Conservation (phyloP, 1,139 yeast species). For the Protomyces pachydermus region DNA sequence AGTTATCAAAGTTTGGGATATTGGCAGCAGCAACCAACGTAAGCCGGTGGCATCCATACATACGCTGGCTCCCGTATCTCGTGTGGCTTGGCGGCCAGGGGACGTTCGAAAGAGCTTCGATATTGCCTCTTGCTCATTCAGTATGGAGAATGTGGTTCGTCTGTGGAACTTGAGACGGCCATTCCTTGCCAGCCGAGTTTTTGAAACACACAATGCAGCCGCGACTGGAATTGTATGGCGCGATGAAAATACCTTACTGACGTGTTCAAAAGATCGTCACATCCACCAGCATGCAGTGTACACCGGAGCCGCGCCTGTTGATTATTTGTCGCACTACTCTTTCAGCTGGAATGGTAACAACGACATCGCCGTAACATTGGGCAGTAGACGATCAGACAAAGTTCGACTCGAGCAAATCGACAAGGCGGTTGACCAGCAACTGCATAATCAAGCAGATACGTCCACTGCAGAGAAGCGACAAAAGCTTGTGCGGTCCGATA, state of each 20-base stretch:
- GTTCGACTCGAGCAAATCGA: neutral
- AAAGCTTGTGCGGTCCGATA: slow-evolving; percentile 39
- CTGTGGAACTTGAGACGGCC: slow-evolving; percentile 71
- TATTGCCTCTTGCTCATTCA: slow-evolving; percentile 67
- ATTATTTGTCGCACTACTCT: slow-evolving; percentile 51
- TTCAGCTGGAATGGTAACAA: slow-evolving; percentile 56
- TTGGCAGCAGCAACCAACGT: slow-evolving; percentile 44
- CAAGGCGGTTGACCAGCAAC: neutral
- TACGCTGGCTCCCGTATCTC: slow-evolving; percentile 71
- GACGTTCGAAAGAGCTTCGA: slow-evolving; percentile 40
- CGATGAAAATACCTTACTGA: slow-evolving; percentile 49
- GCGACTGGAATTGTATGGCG: slow-evolving; percentile 52
- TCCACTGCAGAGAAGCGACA: neutral
- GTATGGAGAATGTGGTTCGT: slow-evolving; percentile 66
- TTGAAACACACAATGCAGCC: slow-evolving; percentile 50
- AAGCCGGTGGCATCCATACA: slow-evolving; percentile 67
- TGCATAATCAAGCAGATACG: neutral
- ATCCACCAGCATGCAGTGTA: slow-evolving; percentile 55
- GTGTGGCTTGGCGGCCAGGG: slow-evolving; percentile 60
- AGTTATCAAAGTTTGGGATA: slow-evolving; percentile 73
- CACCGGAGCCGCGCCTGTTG: slow-evolving; percentile 49
- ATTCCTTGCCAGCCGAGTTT: slow-evolving; percentile 65
- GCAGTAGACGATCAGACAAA: slow-evolving; percentile 9
- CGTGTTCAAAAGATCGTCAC: slow-evolving; percentile 52
- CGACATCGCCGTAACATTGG: slow-evolving; percentile 39